These are phyloP conservation scores for Scleroderma bovista DNA, from an alignment of 768 basidiomycete species.

Conservation along the genomic window DNA sequence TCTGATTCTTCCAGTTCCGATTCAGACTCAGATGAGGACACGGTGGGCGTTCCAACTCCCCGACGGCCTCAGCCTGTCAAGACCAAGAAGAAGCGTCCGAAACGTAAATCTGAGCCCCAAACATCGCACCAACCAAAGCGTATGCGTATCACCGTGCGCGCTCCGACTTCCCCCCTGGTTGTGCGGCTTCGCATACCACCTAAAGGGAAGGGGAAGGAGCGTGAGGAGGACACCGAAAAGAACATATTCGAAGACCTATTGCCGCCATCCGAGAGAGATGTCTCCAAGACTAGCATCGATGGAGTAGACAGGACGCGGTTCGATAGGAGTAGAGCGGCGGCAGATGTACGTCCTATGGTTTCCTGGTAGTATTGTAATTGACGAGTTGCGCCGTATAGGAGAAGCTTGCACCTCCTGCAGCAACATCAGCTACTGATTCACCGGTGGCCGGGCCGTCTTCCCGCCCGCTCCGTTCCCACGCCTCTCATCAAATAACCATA, in stretches of 20 bases:
- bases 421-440: constrained; percentile 24
- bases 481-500: constrained; percentile 34
- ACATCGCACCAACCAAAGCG: constrained; percentile 38
- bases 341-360: constrained; percentile 54
- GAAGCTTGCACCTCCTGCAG: constrained; percentile 43
- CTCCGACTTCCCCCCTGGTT: constrained; percentile 30
- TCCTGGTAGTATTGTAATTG: not conserved
- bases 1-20: constrained; percentile 28
- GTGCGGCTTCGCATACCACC: constrained; percentile 53
- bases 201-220: constrained; percentile 65
- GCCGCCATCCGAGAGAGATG: constrained; percentile 62
- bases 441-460: constrained; percentile 52
- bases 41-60: constrained; percentile 11
- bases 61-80: constrained; percentile 15
- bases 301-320: constrained; percentile 62
- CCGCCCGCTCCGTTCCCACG: constrained; percentile 58
- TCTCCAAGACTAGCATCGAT: constrained; percentile 57
- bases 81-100: constrained; percentile 24
- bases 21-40: constrained; percentile 16
- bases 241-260: constrained; percentile 87
- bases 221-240: constrained; percentile 53
- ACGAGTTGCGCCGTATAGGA: constrained; percentile 30
- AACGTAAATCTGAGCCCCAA: constrained; percentile 13
- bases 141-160: constrained; percentile 38
- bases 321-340: constrained; percentile 61